Evolutionary conservation across 2,329 filamentous ascomycete genomes (phyloP).

Genomic region (Chalaropsis thielavioides): DNA sequence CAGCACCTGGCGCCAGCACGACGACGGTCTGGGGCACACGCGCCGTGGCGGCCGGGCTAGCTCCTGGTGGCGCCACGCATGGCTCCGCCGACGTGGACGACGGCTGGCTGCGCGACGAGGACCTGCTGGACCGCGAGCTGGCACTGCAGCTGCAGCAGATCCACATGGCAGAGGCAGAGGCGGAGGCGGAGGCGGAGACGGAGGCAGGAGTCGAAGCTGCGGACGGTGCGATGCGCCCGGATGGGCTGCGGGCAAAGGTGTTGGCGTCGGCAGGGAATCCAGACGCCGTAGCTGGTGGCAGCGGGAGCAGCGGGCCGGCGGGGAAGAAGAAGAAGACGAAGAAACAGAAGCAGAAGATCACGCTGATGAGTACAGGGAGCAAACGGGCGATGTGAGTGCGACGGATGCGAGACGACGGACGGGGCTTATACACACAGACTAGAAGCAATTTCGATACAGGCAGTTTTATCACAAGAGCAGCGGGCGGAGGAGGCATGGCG

Average conservation of each 20-base stretch:
- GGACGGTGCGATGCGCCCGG: slow-evolving; percentile 18
- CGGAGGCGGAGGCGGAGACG: slow-evolving; percentile 17
- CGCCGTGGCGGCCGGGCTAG: slow-evolving; percentile 46
- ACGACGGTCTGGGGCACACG: slow-evolving; percentile 90
- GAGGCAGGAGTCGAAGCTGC: too few relatives aligned
- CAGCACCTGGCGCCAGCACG: slow-evolving; percentile 35
- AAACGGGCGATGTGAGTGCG: slow-evolving; percentile 30
- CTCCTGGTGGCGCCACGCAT: slow-evolving; percentile 26
- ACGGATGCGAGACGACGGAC: not conserved
- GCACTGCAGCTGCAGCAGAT: slow-evolving; percentile 44
- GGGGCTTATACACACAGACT: not conserved
- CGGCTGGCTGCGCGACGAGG: slow-evolving; percentile 75
- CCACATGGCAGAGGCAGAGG: slow-evolving; percentile 25
- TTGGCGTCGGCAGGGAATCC: slow-evolving; percentile 12
- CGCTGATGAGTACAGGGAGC: slow-evolving; percentile 54
- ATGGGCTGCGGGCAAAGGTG: slow-evolving; percentile 17
- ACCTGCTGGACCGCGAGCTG: slow-evolving; percentile 46
- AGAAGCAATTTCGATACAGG: not conserved
- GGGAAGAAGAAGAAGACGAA: slow-evolving; percentile 38
- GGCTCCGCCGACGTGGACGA: slow-evolving; percentile 39
- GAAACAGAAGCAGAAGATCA: slow-evolving; percentile 49
- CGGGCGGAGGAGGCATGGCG: not conserved
- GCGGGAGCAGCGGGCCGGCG: slow-evolving; percentile 25
- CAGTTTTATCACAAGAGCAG: not conserved
- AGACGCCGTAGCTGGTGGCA: slow-evolving; percentile 1